Conservation (phyloP, 2,329 filamentous ascomycete genomes). For the Chalara sp. region DNA sequence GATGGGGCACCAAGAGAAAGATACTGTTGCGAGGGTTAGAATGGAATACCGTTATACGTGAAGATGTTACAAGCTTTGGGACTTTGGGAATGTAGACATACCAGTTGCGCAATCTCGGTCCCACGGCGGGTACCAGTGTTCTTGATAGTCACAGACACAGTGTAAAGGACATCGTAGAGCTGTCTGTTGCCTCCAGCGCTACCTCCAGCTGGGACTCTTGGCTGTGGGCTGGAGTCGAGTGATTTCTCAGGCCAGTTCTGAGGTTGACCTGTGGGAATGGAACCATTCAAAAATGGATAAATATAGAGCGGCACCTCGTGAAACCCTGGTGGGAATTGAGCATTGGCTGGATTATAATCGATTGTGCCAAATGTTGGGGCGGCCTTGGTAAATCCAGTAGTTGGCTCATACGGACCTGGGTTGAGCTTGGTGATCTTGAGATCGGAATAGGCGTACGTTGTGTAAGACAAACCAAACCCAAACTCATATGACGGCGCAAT, state of each 20-base stretch:
- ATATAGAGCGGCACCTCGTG: constrained; percentile 40
- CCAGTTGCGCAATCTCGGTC: constrained; percentile 50
- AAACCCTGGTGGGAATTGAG: constrained; percentile 56
- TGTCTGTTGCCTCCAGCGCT: constrained; percentile 45
- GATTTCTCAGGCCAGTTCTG: constrained; percentile 30
- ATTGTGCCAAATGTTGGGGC: constrained; percentile 59
- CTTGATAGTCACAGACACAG: constrained; percentile 43
- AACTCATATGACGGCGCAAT: constrained; percentile 72
- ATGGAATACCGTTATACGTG: too few species aligned
- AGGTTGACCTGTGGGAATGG: constrained; percentile 21
- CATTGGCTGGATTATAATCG: constrained; percentile 54
- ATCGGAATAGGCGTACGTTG: constrained; percentile 67
- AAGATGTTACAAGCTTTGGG: too few species aligned
- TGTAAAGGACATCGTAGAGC: constrained; percentile 48
- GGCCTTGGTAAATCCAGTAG: constrained; percentile 51
- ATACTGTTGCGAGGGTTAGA: constrained; percentile 45
- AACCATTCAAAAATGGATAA: constrained; percentile 47
- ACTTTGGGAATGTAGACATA: constrained; percentile 8
- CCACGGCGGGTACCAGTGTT: constrained; percentile 49
- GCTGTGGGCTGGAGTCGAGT: constrained; percentile 38
- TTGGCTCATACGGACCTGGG: constrained; percentile 35
- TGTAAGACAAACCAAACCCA: constrained; percentile 74
- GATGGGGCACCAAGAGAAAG: constrained; percentile 71
- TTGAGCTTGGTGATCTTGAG: constrained; percentile 35
- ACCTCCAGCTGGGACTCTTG: constrained; percentile 39